A percentile compares a stretch with the other conserved stretches of the same genome.
Conservation (phyloP, 208 protist genomes). For the Leishmania guyanensis region DNA sequence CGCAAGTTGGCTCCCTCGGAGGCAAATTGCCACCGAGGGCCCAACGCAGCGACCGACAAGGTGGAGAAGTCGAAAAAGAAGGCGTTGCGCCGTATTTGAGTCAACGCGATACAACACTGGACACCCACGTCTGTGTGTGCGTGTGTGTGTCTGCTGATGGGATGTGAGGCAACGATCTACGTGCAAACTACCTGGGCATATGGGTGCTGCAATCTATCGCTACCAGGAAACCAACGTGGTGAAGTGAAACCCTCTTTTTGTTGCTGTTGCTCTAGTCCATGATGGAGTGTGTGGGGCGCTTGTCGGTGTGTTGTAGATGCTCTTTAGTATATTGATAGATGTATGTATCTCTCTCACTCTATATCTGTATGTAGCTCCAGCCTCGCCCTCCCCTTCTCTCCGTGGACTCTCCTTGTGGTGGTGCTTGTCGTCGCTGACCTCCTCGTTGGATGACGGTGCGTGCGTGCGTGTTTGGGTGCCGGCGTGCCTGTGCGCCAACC, state of each 20-base stretch:
- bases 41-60: conserved; percentile 15
- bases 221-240: background rate
- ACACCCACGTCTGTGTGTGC: background rate
- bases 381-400: background rate
- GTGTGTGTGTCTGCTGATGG: background rate
- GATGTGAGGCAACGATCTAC: background rate
- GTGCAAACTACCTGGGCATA: background rate
- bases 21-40: conserved; percentile 18
- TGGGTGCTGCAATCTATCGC: background rate
- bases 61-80: conserved; percentile 35
- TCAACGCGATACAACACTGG: background rate
- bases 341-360: no score
- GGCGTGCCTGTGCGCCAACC: background rate
- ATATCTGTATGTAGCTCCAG: background rate
- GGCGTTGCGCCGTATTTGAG: conserved; percentile 26
- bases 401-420: background rate
- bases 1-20: conserved; percentile 18
- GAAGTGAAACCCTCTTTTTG: background rate
- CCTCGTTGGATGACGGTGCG: background rate
- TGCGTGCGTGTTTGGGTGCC: background rate
- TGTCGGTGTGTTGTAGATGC: background rate
- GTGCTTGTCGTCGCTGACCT: background rate
- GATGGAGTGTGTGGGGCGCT: background rate
- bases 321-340: background rate
- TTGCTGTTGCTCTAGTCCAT: background rate